phyloP scores from a whole-genome alignment of 441 rosid species.

The Gossypium trilobum region DNA sequence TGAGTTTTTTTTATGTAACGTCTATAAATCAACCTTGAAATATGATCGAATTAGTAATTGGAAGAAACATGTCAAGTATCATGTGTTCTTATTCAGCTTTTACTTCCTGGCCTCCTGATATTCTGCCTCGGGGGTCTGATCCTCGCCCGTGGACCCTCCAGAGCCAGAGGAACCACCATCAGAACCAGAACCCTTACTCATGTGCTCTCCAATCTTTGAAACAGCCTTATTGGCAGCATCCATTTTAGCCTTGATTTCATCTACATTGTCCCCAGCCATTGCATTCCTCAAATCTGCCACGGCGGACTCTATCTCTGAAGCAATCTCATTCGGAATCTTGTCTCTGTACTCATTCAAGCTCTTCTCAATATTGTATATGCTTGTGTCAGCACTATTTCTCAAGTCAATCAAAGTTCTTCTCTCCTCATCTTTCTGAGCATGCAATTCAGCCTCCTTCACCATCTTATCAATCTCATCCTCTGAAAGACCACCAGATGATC shows the following conservation, averaged over 20 bases:
- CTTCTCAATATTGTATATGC: conserved; percentile 47
- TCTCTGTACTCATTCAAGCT: conserved; percentile 50
- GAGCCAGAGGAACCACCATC: conserved; percentile 29
- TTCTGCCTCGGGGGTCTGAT: conserved; percentile 47
- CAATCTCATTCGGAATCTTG: conserved; percentile 42
- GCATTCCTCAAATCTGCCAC: conserved; percentile 42
- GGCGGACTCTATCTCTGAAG: conserved; percentile 44
- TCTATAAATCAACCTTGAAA: not conserved
- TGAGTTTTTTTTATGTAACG: not conserved
- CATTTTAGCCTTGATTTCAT: conserved; percentile 44
- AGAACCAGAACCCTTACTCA: conserved; percentile 38
- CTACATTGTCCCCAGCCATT: conserved; percentile 34
- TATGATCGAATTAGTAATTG: not conserved
- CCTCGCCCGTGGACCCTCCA: conserved; percentile 22
- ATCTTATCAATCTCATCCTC: conserved; percentile 34
- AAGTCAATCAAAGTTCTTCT: conserved; percentile 39
- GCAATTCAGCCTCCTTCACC: conserved; percentile 36
- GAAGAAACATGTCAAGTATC: not conserved
- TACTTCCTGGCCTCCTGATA: conserved; percentile 42
- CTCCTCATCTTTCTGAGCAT: conserved; percentile 31
- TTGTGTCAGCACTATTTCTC: conserved; percentile 45
- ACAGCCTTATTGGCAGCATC: conserved; percentile 52
- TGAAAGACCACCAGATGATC: conserved; percentile 35
- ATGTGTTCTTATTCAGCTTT: not conserved
- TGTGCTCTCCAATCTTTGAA: conserved; percentile 50